phyloP scores from a whole-genome alignment of 257 asterid species.

The Solanum tacnaense region DNA sequence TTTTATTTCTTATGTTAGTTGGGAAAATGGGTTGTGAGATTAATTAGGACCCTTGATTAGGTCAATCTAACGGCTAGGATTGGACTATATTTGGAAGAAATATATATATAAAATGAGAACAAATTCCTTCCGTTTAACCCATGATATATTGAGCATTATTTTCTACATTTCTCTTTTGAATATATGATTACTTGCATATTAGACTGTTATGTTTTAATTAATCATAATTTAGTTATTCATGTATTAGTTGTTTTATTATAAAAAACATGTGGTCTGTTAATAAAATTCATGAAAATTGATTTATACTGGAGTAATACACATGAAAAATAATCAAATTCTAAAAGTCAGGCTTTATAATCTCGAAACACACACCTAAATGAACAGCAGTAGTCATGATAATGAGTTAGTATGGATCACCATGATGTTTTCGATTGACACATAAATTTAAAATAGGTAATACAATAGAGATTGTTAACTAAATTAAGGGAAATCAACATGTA shows the following conservation, averaged over 20 bases:
- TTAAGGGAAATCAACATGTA: neutral
- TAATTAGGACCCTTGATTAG: neutral
- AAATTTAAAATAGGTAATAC: no score
- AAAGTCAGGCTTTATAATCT: neutral
- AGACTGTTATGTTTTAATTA: no score
- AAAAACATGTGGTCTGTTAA: no score
- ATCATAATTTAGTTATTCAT: no score
- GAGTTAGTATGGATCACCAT: neutral
- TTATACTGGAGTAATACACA: no score
- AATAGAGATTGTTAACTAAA: neutral
- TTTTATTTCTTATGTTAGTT: neutral
- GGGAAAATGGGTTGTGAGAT: neutral
- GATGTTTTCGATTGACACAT: no score
- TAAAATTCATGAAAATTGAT: no score
- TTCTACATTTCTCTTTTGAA: neutral
- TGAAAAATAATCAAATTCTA: no score
- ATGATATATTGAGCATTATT: neutral
- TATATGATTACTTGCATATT: neutral
- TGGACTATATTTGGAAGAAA: neutral
- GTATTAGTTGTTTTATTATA: no score
- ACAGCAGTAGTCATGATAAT: neutral
- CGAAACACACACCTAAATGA: no score
- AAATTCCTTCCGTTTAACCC: neutral
- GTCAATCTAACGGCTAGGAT: conserved; percentile 7
- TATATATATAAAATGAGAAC: neutral